A percentile compares a stretch with the other conserved stretches of the same genome.
Conservation (phyloP, 495 filamentous ascomycete genomes). For the Lasiosphaeria ovina region DNA sequence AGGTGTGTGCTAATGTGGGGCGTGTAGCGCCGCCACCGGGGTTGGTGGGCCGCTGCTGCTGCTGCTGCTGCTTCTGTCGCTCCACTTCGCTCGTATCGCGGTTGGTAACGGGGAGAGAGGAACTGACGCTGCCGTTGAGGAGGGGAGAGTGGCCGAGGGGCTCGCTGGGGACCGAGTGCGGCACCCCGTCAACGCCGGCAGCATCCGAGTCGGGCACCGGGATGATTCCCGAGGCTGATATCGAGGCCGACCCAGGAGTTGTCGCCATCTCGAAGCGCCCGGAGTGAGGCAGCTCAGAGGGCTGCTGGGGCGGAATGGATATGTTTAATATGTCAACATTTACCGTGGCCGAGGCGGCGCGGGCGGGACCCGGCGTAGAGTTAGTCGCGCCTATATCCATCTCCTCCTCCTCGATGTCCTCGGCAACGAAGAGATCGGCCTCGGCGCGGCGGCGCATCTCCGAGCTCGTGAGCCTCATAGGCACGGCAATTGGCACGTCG, state of each 20-base stretch:
- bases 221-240: too few relatives aligned
- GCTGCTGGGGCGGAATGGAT: conserved; percentile 35
- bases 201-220: too few relatives aligned
- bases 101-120: neutral
- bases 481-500: conserved; percentile 90
- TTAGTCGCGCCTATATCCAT: conserved; percentile 86
- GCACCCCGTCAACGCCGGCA: neutral
- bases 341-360: conserved; percentile 45
- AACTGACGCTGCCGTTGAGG: conserved; percentile 11
- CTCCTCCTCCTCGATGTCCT: conserved; percentile 65
- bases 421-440: conserved; percentile 21
- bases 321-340: conserved; percentile 70
- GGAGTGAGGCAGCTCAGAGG: conserved; percentile 69
- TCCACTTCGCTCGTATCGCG: conserved; percentile 13
- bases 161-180: neutral
- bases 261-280: conserved; percentile 80
- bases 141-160: neutral
- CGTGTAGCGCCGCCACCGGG: conserved; percentile 4
- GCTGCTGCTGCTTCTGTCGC: conserved; percentile 12
- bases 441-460: conserved; percentile 63
- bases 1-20: conserved; percentile 19
- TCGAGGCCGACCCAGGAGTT: neutral
- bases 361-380: conserved; percentile 44
- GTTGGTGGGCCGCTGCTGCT: neutral
- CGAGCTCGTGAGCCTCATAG: conserved; percentile 77